Evolutionary conservation across 2,329 filamentous ascomycete species (phyloP).

Genomic region (Capronia americana): DNA sequence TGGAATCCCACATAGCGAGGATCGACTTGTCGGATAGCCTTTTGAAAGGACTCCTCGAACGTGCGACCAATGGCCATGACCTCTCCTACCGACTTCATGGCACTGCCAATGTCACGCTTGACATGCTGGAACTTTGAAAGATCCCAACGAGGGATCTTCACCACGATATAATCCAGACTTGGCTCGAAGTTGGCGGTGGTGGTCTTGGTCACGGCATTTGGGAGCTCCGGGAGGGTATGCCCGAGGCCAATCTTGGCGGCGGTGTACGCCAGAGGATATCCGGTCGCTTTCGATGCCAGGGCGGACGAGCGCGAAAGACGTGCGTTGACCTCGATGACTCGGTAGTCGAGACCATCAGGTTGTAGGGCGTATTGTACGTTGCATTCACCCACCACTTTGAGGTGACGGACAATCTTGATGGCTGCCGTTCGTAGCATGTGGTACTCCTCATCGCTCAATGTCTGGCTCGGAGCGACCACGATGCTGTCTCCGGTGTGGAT

Average conservation of each 20-base stretch:
- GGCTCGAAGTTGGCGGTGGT: constrained; percentile 99
- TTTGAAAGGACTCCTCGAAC: constrained; percentile 98
- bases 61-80: constrained; percentile 99
- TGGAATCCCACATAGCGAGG: constrained; percentile 91
- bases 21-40: constrained; percentile 96
- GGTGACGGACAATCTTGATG: constrained; percentile 97
- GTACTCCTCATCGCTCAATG: constrained; percentile 96
- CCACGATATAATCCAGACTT: constrained; percentile 95
- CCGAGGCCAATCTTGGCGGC: constrained; percentile 98
- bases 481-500: constrained; percentile 99
- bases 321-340: constrained; percentile 98
- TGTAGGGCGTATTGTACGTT: constrained; percentile 98
- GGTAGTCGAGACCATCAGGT: constrained; percentile 95
- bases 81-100: constrained; percentile 99
- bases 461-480: constrained; percentile 95
- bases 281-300: constrained; percentile 95
- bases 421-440: constrained; percentile 98
- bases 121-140: constrained; percentile 99
- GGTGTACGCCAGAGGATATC: constrained; percentile 95
- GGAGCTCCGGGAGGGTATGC: constrained; percentile 91
- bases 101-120: constrained; percentile 93
- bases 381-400: constrained; percentile 97
- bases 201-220: constrained; percentile 97
- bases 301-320: constrained; percentile 97
- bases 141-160: constrained; percentile 99